A percentile compares a stretch with the other conserved stretches of the same genome.
Evolutionary conservation across 73 alveolate species (phyloP).

Genomic region (Paramecium sexaurelia): DNA sequence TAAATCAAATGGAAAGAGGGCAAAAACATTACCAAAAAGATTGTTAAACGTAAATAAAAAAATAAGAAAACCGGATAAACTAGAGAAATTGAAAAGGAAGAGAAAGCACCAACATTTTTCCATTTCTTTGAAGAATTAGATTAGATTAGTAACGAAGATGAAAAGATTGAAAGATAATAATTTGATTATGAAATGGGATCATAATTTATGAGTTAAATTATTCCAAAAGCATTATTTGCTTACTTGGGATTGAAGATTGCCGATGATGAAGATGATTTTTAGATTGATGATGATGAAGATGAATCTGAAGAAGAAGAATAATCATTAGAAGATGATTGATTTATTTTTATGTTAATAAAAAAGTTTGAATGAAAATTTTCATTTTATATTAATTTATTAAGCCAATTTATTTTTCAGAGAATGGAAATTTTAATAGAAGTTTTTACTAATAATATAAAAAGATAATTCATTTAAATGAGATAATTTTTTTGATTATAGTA

Average conservation of each 20-base stretch:
- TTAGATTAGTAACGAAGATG: neutral
- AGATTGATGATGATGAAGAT: slow-evolving; percentile 20
- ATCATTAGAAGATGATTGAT: neutral
- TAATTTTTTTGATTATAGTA: neutral
- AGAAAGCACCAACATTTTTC: slow-evolving; percentile 43
- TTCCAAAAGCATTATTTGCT: neutral
- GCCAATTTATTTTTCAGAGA: neutral
- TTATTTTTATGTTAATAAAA: neutral
- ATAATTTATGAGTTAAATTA: neutral
- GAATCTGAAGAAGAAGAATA: neutral
- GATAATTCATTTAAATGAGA: neutral
- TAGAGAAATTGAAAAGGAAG: slow-evolving; percentile 27
- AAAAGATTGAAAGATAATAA: neutral
- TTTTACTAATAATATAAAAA: neutral
- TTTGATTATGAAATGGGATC: slow-evolving; percentile 39
- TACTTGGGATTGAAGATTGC: slow-evolving; percentile 4
- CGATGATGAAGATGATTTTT: neutral
- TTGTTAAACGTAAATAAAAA: slow-evolving; percentile 31
- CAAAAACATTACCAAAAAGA: neutral
- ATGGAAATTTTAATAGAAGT: neutral
- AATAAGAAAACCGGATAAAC: slow-evolving; percentile 43
- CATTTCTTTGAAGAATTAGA: slow-evolving; percentile 44
- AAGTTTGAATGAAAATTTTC: neutral
- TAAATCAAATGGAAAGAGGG: slow-evolving; percentile 47
- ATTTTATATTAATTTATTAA: neutral